These are phyloP conservation scores for Theobroma cacao DNA, from an alignment of 345 rosid genomes.

Conservation along the genomic window DNA sequence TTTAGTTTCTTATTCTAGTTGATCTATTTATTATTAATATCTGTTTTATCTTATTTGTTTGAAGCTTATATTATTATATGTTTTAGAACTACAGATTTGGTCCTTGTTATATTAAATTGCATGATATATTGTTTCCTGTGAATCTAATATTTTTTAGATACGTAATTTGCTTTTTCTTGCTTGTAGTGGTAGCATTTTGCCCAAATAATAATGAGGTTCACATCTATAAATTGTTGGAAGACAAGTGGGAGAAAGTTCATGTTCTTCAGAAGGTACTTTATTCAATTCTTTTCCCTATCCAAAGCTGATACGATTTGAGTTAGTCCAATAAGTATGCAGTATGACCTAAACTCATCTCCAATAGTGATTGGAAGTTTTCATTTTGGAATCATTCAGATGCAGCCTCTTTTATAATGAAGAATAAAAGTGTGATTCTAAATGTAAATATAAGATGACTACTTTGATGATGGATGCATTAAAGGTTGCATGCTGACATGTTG, in stretches of 20 bases:
- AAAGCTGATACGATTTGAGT: not conserved
- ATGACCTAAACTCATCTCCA: not conserved
- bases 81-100: not conserved
- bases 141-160: not conserved
- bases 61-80: not conserved
- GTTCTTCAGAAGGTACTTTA: conserved; percentile 42
- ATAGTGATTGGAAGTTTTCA: not conserved
- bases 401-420: not conserved
- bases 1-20: not conserved
- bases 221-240: conserved; percentile 67
- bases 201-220: conserved; percentile 94
- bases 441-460: not conserved
- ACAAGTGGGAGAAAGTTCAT: conserved; percentile 87
- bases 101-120: not conserved
- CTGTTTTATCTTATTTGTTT: not conserved
- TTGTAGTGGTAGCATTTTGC: conserved; percentile 87
- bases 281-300: not conserved
- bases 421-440: not conserved
- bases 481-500: not conserved
- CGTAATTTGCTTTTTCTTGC: conserved; percentile 4
- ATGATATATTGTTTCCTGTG: not conserved
- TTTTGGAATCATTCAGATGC: not conserved
- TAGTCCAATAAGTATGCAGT: not conserved
- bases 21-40: not conserved
- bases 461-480: not conserved